These are phyloP conservation scores for Elsinoe perseae DNA, from an alignment of 2,329 filamentous ascomycete species.

Conservation along the genomic window DNA sequence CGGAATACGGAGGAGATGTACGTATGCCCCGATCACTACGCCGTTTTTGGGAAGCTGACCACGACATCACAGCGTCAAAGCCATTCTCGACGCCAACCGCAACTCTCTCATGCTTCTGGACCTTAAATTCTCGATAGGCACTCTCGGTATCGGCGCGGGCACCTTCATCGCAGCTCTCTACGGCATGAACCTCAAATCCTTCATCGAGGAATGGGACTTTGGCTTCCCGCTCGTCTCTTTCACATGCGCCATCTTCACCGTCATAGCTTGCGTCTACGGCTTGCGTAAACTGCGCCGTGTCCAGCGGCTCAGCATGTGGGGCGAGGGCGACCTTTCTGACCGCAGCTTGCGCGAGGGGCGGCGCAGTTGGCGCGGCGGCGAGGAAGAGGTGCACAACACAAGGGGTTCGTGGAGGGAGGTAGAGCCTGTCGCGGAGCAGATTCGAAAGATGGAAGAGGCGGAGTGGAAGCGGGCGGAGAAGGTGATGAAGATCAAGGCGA, in stretches of 20 bases:
- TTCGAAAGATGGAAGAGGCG: constrained; percentile 16
- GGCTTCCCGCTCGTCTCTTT: constrained; percentile 73
- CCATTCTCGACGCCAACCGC: constrained; percentile 94
- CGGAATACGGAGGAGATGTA: constrained; percentile 98
- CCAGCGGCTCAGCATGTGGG: constrained; percentile 83
- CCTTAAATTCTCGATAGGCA: constrained; percentile 91
- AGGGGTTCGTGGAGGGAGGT: constrained; percentile 26
- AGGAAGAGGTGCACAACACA: constrained; percentile 21
- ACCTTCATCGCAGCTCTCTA: constrained; percentile 98
- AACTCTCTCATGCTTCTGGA: constrained; percentile 97
- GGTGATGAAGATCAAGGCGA: constrained; percentile 18
- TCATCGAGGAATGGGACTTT: constrained; percentile 86
- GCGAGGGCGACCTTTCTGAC: constrained; percentile 37
- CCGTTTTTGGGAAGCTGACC: neutral
- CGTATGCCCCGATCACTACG: constrained; percentile 30
- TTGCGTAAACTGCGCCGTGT: constrained; percentile 75
- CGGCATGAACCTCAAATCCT: constrained; percentile 98
- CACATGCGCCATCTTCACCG: constrained; percentile 63
- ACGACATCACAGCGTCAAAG: constrained; percentile 64
- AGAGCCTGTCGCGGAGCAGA: constrained; percentile 18
- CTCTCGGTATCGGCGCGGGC: constrained; percentile 85
- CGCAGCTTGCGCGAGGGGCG: constrained; percentile 26
- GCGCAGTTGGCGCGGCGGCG: neutral
- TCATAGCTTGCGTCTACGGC: constrained; percentile 74
- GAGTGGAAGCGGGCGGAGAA: constrained; percentile 26